A percentile compares a stretch with the other conserved stretches of the same genome.
Evolutionary conservation across 805 yeast genomes (phyloP).

Genomic region (Ogataea populi-albae): DNA sequence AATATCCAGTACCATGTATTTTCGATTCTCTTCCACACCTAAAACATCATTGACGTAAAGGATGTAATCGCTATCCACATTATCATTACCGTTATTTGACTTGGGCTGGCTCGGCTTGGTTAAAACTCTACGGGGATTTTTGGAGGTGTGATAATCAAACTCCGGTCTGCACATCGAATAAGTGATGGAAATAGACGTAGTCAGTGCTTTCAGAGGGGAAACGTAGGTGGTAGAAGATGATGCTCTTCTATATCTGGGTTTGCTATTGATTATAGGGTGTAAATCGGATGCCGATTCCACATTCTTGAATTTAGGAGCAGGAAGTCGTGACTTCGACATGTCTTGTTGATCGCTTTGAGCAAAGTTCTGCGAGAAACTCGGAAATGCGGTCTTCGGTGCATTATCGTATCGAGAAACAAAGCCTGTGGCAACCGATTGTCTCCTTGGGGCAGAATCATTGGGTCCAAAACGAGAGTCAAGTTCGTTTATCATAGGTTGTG

Average conservation of each 20-base stretch:
- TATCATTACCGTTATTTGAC: constrained; percentile 80
- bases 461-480: constrained; percentile 13
- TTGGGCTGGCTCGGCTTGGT: constrained; percentile 90
- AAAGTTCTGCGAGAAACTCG: constrained; percentile 8
- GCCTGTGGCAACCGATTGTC: constrained; percentile 32
- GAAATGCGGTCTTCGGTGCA: constrained; percentile 15
- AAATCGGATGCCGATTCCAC: constrained; percentile 48
- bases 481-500: constrained; percentile 13
- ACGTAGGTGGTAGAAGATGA: constrained; percentile 60
- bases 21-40: constrained; percentile 80
- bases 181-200: constrained; percentile 73
- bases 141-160: constrained; percentile 76
- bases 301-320: constrained; percentile 48
- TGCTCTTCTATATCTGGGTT: constrained; percentile 70
- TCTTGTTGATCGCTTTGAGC: constrained; percentile 6
- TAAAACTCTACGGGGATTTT: constrained; percentile 87
- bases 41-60: constrained; percentile 90
- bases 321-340: constrained; percentile 9
- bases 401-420: constrained; percentile 15
- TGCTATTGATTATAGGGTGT: constrained; percentile 56
- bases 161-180: constrained; percentile 82
- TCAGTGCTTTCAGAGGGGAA: constrained; percentile 79
- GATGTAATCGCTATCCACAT: constrained; percentile 85
- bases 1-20: constrained; percentile 84
- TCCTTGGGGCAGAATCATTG: constrained; percentile 19